Percentiles rank a stretch among this genome's conserved stretches.
phyloP scores from a whole-genome alignment of 768 basidiomycete species.

The Myochromella boudieri region DNA sequence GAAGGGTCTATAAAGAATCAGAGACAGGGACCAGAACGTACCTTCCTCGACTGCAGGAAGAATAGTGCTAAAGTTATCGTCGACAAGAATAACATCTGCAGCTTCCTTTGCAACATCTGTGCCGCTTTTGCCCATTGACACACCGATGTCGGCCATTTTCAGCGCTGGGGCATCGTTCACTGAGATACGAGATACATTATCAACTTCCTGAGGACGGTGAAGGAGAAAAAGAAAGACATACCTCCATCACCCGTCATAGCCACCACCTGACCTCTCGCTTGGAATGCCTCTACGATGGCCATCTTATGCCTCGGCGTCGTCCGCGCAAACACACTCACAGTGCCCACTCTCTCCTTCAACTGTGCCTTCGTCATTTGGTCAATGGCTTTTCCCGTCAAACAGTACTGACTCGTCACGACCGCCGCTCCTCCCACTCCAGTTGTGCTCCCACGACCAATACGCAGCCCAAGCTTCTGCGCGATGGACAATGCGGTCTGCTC shows the following conservation, averaged over 20 bases:
- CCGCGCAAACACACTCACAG: constrained; percentile 87
- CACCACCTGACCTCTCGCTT: constrained; percentile 84
- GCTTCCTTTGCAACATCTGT: constrained; percentile 99
- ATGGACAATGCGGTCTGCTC: constrained; percentile 90
- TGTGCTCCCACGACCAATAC: constrained; percentile 54
- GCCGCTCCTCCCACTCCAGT: constrained; percentile 43
- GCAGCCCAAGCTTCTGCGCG: constrained; percentile 81
- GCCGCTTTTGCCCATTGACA: constrained; percentile 98
- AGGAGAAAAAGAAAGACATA: too few relatives aligned
- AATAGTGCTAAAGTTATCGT: constrained; percentile 96
- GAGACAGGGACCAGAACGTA: neutral
- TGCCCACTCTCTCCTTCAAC: constrained; percentile 78
- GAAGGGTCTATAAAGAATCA: constrained; percentile 13
- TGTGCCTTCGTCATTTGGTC: constrained; percentile 83
- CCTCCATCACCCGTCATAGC: constrained; percentile 99
- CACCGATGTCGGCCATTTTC: constrained; percentile 97
- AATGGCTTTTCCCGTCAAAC: constrained; percentile 80
- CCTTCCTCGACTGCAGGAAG: constrained; percentile 94
- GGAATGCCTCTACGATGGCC: constrained; percentile 94
- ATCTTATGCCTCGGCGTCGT: constrained; percentile 98
- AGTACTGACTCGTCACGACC: constrained; percentile 37
- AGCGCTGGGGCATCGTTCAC: constrained; percentile 97
- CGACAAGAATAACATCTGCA: constrained; percentile 94
- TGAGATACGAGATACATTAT: constrained; percentile 17
- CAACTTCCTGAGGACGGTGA: too few relatives aligned